These are phyloP conservation scores for Mucor saturninus DNA, from an alignment of 371 early-diverging fungal genomes.

Conservation along the genomic window DNA sequence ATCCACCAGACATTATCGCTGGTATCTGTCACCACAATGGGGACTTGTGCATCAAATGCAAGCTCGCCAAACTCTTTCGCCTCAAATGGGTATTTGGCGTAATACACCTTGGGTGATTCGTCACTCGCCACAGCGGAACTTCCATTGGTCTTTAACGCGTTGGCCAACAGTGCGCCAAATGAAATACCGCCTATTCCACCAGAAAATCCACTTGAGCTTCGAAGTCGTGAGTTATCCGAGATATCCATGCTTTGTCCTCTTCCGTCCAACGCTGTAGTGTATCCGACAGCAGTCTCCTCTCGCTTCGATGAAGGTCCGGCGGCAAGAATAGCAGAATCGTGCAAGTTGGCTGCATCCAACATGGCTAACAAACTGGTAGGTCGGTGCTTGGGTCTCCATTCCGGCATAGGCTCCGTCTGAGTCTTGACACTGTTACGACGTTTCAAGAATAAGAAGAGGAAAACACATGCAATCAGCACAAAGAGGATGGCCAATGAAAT, in stretches of 20 bases:
- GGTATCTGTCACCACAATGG: slow-evolving; percentile 76
- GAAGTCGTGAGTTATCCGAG: slow-evolving; percentile 6
- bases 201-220: slow-evolving; percentile 48
- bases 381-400: slow-evolving; percentile 31
- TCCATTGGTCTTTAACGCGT: slow-evolving; percentile 24
- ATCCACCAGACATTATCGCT: slow-evolving; percentile 88
- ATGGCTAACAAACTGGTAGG: slow-evolving; percentile 18
- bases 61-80: slow-evolving; percentile 80
- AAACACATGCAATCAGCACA: slow-evolving; percentile 54
- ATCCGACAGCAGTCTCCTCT: slow-evolving; percentile 10
- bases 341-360: slow-evolving; percentile 22
- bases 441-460: slow-evolving; percentile 41
- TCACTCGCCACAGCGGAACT: slow-evolving; percentile 30
- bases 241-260: slow-evolving; percentile 11
- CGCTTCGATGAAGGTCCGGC: background rate
- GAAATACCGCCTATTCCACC: slow-evolving; percentile 8
- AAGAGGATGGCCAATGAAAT: slow-evolving; percentile 73
- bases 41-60: slow-evolving; percentile 68
- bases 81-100: slow-evolving; percentile 76
- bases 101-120: slow-evolving; percentile 54
- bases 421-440: slow-evolving; percentile 22
- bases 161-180: slow-evolving; percentile 36
- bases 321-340: background rate
- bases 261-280: slow-evolving; percentile 18
- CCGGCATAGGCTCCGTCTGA: slow-evolving; percentile 37